Conservation (phyloP, 768 basidiomycete species). For the Termitomyces sp. region DNA sequence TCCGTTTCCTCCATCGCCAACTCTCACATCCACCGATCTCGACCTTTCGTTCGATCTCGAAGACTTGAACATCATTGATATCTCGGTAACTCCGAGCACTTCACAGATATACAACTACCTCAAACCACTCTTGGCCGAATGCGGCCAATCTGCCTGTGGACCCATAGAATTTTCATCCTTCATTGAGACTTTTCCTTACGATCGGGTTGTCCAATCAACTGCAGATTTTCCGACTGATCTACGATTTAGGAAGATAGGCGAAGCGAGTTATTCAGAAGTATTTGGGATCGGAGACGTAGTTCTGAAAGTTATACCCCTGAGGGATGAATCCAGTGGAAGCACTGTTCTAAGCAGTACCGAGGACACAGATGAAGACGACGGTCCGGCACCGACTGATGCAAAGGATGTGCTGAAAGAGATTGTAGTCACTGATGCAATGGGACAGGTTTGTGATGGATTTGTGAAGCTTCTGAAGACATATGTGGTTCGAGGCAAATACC, state of each 20-base stretch:
- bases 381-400: conserved; percentile 66
- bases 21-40: conserved; percentile 38
- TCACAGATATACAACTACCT: conserved; percentile 46
- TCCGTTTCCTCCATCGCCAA: conserved; percentile 51
- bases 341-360: conserved; percentile 6
- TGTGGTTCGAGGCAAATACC: conserved; percentile 83
- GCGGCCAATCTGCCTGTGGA: conserved; percentile 52
- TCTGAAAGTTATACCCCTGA: conserved; percentile 83
- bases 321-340: conserved; percentile 36
- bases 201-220: conserved; percentile 48
- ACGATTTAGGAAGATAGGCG: conserved; percentile 81
- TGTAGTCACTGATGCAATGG: conserved; percentile 71
- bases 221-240: conserved; percentile 14
- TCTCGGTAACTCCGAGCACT: conserved; percentile 14
- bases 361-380: conserved; percentile 35
- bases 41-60: conserved; percentile 49
- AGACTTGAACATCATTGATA: conserved; percentile 29
- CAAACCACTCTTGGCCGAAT: conserved; percentile 61
- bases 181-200: conserved; percentile 74
- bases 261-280: conserved; percentile 96
- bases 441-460: conserved; percentile 71
- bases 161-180: conserved; percentile 80
- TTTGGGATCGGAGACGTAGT: conserved; percentile 87
- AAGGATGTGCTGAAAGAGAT: conserved; percentile 78
- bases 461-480: conserved; percentile 78